Conservation (phyloP, 148 eudicot species). For the Heliamphora exappendiculata region DNA sequence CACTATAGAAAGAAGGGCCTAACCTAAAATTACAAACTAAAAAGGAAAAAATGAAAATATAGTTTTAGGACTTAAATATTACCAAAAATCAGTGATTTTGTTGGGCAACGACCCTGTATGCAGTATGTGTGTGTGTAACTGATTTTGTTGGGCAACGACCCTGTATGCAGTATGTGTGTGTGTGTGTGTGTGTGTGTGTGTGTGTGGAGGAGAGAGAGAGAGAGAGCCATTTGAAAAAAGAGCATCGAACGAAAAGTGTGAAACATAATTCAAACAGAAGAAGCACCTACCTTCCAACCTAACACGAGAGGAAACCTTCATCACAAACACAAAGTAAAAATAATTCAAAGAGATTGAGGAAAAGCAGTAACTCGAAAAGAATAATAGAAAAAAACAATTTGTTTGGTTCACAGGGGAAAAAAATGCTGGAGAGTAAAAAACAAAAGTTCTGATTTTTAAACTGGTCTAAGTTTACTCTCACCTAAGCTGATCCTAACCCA, state of each 20-base stretch:
- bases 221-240: neutral
- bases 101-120: neutral
- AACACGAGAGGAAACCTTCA: slow-evolving; percentile 3
- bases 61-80: neutral
- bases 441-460: neutral
- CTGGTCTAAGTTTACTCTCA: neutral
- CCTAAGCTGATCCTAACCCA: slow-evolving; percentile 8
- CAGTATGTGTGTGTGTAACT: too few relatives aligned
- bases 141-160: neutral
- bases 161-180: too few relatives aligned
- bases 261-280: slow-evolving; percentile 4
- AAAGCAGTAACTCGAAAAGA: neutral
- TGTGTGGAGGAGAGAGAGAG: neutral
- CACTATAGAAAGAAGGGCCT: neutral
- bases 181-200: too few relatives aligned
- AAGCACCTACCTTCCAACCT: slow-evolving; percentile 7
- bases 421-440: neutral
- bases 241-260: neutral
- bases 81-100: neutral
- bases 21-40: neutral
- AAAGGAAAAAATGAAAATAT: neutral
- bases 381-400: neutral
- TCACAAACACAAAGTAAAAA: slow-evolving; percentile 6
- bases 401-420: neutral
- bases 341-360: neutral